phyloP scores from a whole-genome alignment of 2,329 filamentous ascomycete species.

The Diaporthe ilicicola region DNA sequence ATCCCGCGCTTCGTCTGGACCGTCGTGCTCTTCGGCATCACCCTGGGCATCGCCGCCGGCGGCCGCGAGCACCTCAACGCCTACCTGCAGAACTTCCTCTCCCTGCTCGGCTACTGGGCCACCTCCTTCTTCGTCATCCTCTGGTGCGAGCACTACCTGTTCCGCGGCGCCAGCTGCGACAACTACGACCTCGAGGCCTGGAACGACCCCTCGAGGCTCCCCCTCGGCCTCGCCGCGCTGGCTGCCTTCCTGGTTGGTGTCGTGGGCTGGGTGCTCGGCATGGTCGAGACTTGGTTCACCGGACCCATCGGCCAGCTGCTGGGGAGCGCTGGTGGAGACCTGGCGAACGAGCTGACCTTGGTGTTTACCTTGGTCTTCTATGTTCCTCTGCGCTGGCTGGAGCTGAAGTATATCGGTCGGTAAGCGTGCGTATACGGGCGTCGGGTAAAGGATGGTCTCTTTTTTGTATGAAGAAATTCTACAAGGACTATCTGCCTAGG shows the following conservation, averaged over 20 bases:
- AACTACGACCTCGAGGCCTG: constrained; percentile 59
- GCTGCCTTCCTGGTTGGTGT: constrained; percentile 54
- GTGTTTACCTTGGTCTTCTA: constrained; percentile 56
- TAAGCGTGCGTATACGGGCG: constrained; percentile 33
- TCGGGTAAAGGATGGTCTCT: no score
- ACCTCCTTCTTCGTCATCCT: constrained; percentile 57
- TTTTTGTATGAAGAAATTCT: not conserved
- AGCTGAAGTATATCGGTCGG: constrained; percentile 55
- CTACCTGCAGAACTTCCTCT: constrained; percentile 56
- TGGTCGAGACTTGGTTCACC: constrained; percentile 65
- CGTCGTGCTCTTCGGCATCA: constrained; percentile 51
- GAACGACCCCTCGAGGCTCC: constrained; percentile 53
- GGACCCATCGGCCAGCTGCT: constrained; percentile 54
- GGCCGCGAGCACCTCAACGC: constrained; percentile 51
- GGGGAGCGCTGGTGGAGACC: constrained; percentile 54
- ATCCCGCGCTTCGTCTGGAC: constrained; percentile 59
- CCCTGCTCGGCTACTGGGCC: constrained; percentile 58
- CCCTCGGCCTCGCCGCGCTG: constrained; percentile 52
- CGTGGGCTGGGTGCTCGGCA: constrained; percentile 63
- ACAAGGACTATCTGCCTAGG: not conserved
- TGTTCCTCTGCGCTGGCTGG: constrained; percentile 55
- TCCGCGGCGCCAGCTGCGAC: constrained; percentile 50
- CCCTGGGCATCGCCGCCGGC: constrained; percentile 53
- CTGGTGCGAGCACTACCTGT: constrained; percentile 56
- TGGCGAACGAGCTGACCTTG: constrained; percentile 61